Evolutionary conservation across 495 filamentous ascomycete species (phyloP).

Genomic region (Aspergillus sparsus): DNA sequence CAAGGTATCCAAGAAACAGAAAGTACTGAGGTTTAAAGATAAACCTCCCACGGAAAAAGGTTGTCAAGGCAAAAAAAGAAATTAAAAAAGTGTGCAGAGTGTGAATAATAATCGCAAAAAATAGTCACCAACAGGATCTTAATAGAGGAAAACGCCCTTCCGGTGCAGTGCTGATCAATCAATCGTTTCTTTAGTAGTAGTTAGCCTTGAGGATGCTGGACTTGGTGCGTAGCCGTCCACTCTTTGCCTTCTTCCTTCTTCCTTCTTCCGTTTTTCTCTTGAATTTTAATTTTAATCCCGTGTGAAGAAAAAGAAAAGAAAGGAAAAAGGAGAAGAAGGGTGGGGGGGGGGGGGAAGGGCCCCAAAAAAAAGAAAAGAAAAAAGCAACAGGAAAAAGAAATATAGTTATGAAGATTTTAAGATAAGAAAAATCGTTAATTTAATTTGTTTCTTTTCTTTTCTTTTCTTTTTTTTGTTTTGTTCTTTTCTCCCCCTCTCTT

Average conservation of each 20-base stretch:
- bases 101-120: slow-evolving; percentile 5
- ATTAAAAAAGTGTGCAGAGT: slow-evolving; percentile 6
- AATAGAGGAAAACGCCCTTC: slow-evolving; percentile 23
- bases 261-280: slow-evolving; percentile 2
- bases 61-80: slow-evolving; percentile 2
- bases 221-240: background rate
- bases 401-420: too few species aligned
- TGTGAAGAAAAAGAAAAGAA: background rate
- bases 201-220: slow-evolving; percentile 6
- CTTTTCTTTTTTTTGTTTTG: background rate
- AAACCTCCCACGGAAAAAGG: slow-evolving; percentile 1
- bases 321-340: background rate
- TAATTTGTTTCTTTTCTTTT: too few species aligned
- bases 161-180: slow-evolving; percentile 27
- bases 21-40: background rate
- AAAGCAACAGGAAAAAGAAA: too few species aligned
- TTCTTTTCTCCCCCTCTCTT: slow-evolving; percentile 3
- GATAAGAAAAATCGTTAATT: too few species aligned
- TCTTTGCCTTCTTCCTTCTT: slow-evolving; percentile 6
- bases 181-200: slow-evolving; percentile 14
- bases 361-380: too few species aligned
- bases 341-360: too few species aligned
- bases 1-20: slow-evolving; percentile 22
- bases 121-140: slow-evolving; percentile 2
- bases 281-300: too few species aligned